These are phyloP conservation scores for Monilinia vaccinii-corymbosi DNA, from an alignment of 2,329 filamentous ascomycete genomes.

Conservation along the genomic window DNA sequence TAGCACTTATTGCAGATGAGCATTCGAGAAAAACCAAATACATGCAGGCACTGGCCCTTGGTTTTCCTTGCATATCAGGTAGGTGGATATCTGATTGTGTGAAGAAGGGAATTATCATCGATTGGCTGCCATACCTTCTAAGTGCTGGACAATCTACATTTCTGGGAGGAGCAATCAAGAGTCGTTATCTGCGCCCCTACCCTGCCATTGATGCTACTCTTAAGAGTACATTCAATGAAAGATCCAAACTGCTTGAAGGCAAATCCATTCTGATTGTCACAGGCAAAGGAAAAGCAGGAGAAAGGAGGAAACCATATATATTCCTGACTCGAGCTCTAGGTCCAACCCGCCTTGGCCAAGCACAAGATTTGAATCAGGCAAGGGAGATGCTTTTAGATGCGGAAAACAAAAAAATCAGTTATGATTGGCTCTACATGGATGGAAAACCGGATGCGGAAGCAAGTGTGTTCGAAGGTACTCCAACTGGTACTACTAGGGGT, in stretches of 20 bases:
- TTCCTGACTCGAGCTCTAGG: constrained; percentile 76
- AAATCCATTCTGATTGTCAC: constrained; percentile 66
- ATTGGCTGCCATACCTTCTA: constrained; percentile 76
- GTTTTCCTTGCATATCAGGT: constrained; percentile 73
- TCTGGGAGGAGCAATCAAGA: constrained; percentile 68
- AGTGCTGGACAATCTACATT: constrained; percentile 74
- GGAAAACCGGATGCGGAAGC: constrained; percentile 41
- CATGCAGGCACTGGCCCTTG: constrained; percentile 86
- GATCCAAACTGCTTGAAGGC: constrained; percentile 55
- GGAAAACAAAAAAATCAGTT: constrained; percentile 39
- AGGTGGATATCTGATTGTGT: constrained; percentile 75
- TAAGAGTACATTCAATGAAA: constrained; percentile 43
- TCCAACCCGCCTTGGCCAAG: constrained; percentile 55
- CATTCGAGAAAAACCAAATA: constrained; percentile 86
- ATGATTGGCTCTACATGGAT: constrained; percentile 75
- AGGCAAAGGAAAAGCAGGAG: constrained; percentile 49
- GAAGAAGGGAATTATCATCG: constrained; percentile 48
- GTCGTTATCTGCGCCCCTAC: constrained; percentile 57
- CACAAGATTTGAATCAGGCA: constrained; percentile 57
- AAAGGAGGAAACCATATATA: constrained; percentile 61
- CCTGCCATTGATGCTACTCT: constrained; percentile 48
- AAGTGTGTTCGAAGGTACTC: constrained; percentile 26
- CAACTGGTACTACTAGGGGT: constrained; percentile 20
- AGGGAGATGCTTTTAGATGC: constrained; percentile 45
- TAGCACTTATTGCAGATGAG: constrained; percentile 75